Base-by-base conservation (phyloP, 768 basidiomycete genomes). In the Trametes maxima region DNA sequence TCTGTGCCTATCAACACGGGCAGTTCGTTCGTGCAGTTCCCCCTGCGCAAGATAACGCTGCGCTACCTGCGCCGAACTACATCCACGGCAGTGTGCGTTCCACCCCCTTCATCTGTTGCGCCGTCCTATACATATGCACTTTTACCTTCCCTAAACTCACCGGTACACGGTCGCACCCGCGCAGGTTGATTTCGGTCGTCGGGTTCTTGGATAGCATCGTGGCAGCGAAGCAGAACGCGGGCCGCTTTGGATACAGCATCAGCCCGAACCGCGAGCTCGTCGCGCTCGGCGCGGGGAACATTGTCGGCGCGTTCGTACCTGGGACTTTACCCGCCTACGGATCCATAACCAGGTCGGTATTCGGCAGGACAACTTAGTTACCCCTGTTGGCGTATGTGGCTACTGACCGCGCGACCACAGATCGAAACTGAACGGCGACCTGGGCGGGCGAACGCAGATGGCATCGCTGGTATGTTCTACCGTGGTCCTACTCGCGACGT, bases 151-250 rank as follows among this genome's bases (percentile, higher is more conserved):
- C 17, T 33, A 13, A 21, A 33, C 46, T 42, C 33, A 35, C 21
- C 17, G 16, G 19, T 7, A 37, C 17, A 42, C 37, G 40, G 19
- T n/a, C 3, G 16, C 14, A 45, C 19, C 19, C 42, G 44, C 35
- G 19, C 65, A 92, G 90, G 35, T 72, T 94, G 54, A 88, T 92
- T 51, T 84, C 90, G 0, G 81, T 96, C 43, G 82, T 94, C 21
- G 97, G 97, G 1, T 97, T 95, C 72, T 78, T 99, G 62, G 96
- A 99, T 72, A 93, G 90, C 62, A 94, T 97, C 63, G 94, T 95
- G 2, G 92, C 95, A 0, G 96, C 96, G 2, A 97, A 98, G 69
- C 95, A 98, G 72, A 95, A 91, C 61, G 86, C 86, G 0, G 83
- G 86, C 3, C 87, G 88, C 13, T 98, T 89, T 69, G 90, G 92